Base-by-base conservation (phyloP, 2,329 filamentous ascomycete species). In the Phaeophleospora eucalypticola region DNA sequence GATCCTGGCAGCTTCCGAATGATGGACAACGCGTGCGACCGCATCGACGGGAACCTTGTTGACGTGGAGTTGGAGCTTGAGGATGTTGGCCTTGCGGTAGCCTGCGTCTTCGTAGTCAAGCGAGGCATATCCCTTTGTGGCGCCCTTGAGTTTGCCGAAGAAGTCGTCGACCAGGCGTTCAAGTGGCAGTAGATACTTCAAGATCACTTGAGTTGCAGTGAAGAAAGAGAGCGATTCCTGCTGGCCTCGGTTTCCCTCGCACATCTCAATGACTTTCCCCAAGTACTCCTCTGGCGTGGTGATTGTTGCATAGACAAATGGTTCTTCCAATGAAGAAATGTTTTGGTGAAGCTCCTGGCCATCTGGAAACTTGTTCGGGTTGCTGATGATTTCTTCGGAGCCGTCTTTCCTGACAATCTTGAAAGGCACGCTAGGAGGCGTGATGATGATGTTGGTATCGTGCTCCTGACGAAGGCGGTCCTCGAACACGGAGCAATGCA, bases 401-500 rank as follows among this genome's bases (percentile, higher is more conserved):
- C 89, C 89, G 61, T 90, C 81, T 37, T 74, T 78, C 78, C 84
- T 93, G 8, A 87, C 68, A 6, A 97, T 79, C 66, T 90, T 94
- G 60, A 91, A 94, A 2, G 93, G 90, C 10, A 98, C 93, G 0
- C 88, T 91, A 0, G 93, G 93, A 32, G 95, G 91, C 0, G 93
- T 98, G 65, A 98, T 93, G 68, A 98, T 96, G 64, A 98, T 89
- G 61, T 83, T 93, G 2, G 87, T 86, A 4, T 91, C 93, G 61
- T 98, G 90, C 67, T 98, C 93, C 68, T 96, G 89, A 36, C 89
- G 83, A 43, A 98, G 72, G 1, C 93, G 86, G 68, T 98, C 93
- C 69, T 98, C 90, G 60, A 98, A 98, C 3, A 98, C 93, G n/a
- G 90, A 97, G 71, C 93, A 97, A 67, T 98, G 93, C 39, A 98